Evolutionary conservation across 148 eudicot species (phyloP).

Genomic region (Camellia japonica): DNA sequence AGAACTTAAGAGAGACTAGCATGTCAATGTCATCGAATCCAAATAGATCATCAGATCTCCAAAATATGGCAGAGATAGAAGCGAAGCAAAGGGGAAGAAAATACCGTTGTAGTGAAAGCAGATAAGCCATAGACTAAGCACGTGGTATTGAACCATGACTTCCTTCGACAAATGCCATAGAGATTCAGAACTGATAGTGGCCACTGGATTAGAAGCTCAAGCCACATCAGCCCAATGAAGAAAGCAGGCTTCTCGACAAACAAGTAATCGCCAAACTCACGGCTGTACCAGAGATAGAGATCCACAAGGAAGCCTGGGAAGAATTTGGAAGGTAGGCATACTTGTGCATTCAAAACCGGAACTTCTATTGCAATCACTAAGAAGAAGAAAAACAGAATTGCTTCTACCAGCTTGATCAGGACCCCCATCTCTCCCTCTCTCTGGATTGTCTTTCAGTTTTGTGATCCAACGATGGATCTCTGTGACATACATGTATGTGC

Average conservation of each 20-base stretch:
- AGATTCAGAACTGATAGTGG: constrained; percentile 35
- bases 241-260: constrained; percentile 38
- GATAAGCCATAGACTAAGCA: constrained; percentile 37
- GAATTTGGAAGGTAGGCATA: constrained; percentile 24
- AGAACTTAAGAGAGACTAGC: neutral
- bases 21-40: too few species aligned
- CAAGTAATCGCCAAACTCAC: constrained; percentile 37
- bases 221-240: constrained; percentile 45
- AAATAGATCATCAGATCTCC: too few species aligned
- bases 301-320: constrained; percentile 31
- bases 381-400: constrained; percentile 33
- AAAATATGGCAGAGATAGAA: neutral
- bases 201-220: constrained; percentile 37
- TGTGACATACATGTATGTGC: too few species aligned
- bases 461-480: neutral
- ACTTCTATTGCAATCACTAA: constrained; percentile 29
- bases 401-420: constrained; percentile 25
- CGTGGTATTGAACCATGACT: constrained; percentile 33
- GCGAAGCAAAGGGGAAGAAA: neutral
- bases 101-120: constrained; percentile 34
- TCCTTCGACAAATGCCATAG: constrained; percentile 21
- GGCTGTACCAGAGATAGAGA: constrained; percentile 27
- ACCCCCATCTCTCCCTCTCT: constrained; percentile 20
- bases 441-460: too few species aligned
- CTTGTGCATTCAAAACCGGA: constrained; percentile 32